Base-by-base conservation (phyloP, 192 early-diverging fungal species). In the Linderina pennispora region DNA sequence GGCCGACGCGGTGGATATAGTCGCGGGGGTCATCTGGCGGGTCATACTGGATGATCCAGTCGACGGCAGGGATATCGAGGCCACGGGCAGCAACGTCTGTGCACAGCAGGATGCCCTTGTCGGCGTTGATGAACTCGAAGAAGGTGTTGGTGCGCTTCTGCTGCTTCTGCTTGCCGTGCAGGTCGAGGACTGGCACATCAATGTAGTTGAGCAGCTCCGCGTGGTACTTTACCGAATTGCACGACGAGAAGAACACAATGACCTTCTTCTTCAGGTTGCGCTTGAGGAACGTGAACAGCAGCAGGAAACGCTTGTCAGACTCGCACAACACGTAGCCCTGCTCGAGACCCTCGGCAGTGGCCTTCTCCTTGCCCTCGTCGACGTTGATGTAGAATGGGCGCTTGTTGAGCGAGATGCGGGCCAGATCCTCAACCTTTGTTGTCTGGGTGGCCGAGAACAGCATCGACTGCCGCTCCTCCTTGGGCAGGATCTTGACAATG, bases 1-100 rank as follows among this genome's bases (percentile, higher is more conserved):
- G 86, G 22, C 97, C 94, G 18, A 94, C 92, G 56, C 92, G 82
- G 56, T 94, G 92, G 37, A 94, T 93, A 58, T 94, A 94, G 62
- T 93, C 89, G 62, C 92, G 88, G 53, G 94, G 93, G 77, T 99
- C 97, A 89, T 98, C 94, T 57, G 97, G 97, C 14, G 97, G 94
- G 65, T 99, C 97, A 63, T 88, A 99, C 71, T 99, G 96, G 45
- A 99, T 87, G 61, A 99, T 99, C 94, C 93, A 99, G 62, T 97
- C 94, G 8, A 99, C 96, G 5, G 89, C 81, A 21, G 96, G 96
- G 40, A 99, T 96, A 71, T 99, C 96, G 23, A 99, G 71, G 2
- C 96, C 96, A 66, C 96, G 83, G 3, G 96, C 96, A 14, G 96
- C 96, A 31, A 99, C 96, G 49, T 99, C 92, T 31, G 96, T 99